A percentile compares a stretch with the other conserved stretches of the same genome.
Evolutionary conservation across 2,329 filamentous ascomycete species (phyloP).

Genomic region (Fusarium nelsonii): DNA sequence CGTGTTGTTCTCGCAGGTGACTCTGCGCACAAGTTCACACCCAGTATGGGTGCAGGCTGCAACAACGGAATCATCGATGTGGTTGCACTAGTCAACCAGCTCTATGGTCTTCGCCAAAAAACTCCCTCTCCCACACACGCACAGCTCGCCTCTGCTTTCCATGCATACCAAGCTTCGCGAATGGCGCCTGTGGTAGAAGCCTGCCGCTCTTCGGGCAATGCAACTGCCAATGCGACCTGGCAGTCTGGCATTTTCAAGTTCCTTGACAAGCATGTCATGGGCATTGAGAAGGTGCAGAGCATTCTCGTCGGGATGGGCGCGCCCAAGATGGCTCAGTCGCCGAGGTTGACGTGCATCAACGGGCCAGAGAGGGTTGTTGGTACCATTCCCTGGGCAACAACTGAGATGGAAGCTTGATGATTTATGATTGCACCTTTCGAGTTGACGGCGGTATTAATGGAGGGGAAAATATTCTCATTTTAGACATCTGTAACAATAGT

Average conservation of each 20-base stretch:
- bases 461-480: neutral
- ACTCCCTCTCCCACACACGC: neutral
- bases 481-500: neutral
- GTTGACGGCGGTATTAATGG: accelerated
- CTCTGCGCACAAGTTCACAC: conserved; percentile 55
- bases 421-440: accelerated
- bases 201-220: conserved; percentile 14
- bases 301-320: conserved; percentile 7
- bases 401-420: neutral
- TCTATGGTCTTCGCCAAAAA: conserved; percentile 28
- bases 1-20: conserved; percentile 55
- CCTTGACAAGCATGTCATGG: conserved; percentile 31
- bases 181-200: conserved; percentile 23
- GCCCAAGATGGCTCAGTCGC: conserved; percentile 17
- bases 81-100: conserved; percentile 48
- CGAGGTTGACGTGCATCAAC: conserved; percentile 16
- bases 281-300: conserved; percentile 20
- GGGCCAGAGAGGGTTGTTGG: neutral
- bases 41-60: conserved; percentile 52
- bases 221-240: conserved; percentile 31
- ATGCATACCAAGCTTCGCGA: conserved; percentile 27
- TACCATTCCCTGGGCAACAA: neutral
- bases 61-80: conserved; percentile 54
- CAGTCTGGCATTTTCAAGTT: conserved; percentile 30
- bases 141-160: conserved; percentile 22